Evolutionary conservation across 257 asterid genomes (phyloP).

Genomic region (Petunia secreta): DNA sequence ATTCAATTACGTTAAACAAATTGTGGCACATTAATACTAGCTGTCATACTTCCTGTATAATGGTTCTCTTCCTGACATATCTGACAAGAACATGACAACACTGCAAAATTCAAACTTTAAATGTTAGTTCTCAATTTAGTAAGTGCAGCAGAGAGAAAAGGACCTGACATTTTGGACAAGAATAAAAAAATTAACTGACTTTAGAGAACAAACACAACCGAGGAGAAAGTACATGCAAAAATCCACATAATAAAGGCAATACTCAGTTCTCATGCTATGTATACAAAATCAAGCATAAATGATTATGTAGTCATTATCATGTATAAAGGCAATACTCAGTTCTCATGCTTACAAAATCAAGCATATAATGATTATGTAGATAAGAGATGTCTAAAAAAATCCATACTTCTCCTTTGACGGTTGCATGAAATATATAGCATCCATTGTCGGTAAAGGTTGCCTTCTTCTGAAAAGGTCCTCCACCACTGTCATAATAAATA

Average conservation of each 20-base stretch:
- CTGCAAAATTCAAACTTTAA: constrained; percentile 53
- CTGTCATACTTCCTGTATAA: constrained; percentile 74
- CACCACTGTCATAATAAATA: constrained; percentile 69
- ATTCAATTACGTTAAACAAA: constrained; percentile 31
- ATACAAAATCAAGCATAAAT: constrained; percentile 16
- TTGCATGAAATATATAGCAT: constrained; percentile 89
- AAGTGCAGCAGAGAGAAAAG: not conserved
- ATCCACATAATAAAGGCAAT: not conserved
- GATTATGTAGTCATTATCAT: constrained; percentile 11
- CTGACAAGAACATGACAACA: constrained; percentile 92
- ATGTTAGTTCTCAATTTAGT: constrained; percentile 42
- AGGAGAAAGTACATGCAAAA: constrained; percentile 15
- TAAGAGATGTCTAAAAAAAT: constrained; percentile 30
- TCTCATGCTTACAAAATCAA: constrained; percentile 13
- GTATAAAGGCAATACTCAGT: not conserved
- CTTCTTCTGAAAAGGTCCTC: constrained; percentile 95
- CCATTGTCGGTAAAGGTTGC: constrained; percentile 98
- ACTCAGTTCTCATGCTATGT: not conserved
- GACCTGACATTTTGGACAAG: not conserved
- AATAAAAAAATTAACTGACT: constrained; percentile 14
- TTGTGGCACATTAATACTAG: not conserved
- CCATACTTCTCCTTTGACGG: constrained; percentile 92
- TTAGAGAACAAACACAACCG: not conserved
- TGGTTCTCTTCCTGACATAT: constrained; percentile 99
- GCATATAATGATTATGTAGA: constrained; percentile 20